These are phyloP conservation scores for Betula pendula DNA, from an alignment of 306 rosid genomes.

Conservation along the genomic window DNA sequence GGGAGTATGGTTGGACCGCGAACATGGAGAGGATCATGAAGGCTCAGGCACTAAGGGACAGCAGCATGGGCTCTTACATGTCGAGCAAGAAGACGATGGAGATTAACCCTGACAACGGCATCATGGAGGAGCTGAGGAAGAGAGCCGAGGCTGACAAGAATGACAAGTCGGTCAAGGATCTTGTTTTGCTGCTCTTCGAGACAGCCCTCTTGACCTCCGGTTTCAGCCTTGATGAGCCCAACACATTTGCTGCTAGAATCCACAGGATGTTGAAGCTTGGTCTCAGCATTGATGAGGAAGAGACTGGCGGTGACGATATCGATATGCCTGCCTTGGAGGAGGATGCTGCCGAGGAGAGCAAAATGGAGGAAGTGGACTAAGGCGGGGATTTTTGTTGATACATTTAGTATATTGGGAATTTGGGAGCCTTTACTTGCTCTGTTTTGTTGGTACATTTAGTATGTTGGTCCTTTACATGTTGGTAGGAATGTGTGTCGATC, in stretches of 20 bases:
- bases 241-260: constrained; percentile 25
- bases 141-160: constrained; percentile 21
- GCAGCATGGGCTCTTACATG: constrained; percentile 32
- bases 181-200: constrained; percentile 27
- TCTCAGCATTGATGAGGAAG: constrained; percentile 25
- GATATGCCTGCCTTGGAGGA: constrained; percentile 18
- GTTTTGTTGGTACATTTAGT: too few species aligned
- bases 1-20: constrained; percentile 36
- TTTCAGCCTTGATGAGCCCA: constrained; percentile 37
- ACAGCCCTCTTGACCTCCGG: constrained; percentile 28
- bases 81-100: constrained; percentile 44
- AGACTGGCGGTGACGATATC: not conserved
- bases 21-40: constrained; percentile 47
- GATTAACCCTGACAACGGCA: constrained; percentile 29
- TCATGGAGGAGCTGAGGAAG: constrained; percentile 31
- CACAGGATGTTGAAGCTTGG: constrained; percentile 36
- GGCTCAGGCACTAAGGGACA: constrained; percentile 34
- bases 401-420: too few species aligned
- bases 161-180: constrained; percentile 31
- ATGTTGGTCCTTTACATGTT: too few species aligned
- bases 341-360: constrained; percentile 19
- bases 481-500: not conserved
- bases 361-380: constrained; percentile 26
- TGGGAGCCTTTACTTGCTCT: too few species aligned
- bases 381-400: too few species aligned